A percentile compares a stretch with the other conserved stretches of the same genome.
Evolutionary conservation across 1,284 basidiomycete genomes (phyloP).

Genomic region (Marasmius oreades): DNA sequence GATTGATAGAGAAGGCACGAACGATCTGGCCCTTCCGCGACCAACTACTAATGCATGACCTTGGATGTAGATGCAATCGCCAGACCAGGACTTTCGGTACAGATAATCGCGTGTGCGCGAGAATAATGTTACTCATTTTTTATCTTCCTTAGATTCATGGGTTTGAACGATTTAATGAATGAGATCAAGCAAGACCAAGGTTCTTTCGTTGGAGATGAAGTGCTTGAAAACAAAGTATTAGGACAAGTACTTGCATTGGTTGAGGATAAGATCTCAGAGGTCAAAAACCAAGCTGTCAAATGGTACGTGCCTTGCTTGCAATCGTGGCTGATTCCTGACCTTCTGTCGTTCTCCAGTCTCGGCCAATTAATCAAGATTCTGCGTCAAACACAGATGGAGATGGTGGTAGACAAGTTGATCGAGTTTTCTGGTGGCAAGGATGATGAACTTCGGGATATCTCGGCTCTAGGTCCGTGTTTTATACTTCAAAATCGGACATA

Average conservation of each 20-base stretch:
- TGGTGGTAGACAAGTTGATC: conserved; percentile 84
- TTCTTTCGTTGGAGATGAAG: conserved; percentile 77
- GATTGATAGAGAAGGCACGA: conserved; percentile 71
- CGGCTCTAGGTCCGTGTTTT: conserved; percentile 72
- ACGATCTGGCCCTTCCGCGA: neutral
- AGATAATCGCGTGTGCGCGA: conserved; percentile 17
- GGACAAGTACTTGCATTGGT: conserved; percentile 80
- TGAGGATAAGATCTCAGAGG: conserved; percentile 94
- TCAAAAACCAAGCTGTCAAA: conserved; percentile 96
- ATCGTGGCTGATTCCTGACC: neutral
- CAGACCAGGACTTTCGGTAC: conserved; percentile 80
- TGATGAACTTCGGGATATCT: conserved; percentile 91
- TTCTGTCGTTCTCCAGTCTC: conserved; percentile 44
- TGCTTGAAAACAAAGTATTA: conserved; percentile 76
- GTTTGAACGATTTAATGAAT: conserved; percentile 85
- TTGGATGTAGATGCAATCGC: conserved; percentile 68
- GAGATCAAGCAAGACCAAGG: conserved; percentile 75
- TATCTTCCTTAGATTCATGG: conserved; percentile 74
- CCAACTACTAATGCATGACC: neutral
- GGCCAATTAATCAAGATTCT: conserved; percentile 87
- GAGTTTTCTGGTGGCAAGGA: conserved; percentile 82
- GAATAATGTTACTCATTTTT: conserved; percentile 21
- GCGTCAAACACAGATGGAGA: conserved; percentile 77
- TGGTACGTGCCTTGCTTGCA: conserved; percentile 56
- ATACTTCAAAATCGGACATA: neutral